phyloP scores from a whole-genome alignment of 495 filamentous ascomycete species.

The Articulospora tetracladia region DNA sequence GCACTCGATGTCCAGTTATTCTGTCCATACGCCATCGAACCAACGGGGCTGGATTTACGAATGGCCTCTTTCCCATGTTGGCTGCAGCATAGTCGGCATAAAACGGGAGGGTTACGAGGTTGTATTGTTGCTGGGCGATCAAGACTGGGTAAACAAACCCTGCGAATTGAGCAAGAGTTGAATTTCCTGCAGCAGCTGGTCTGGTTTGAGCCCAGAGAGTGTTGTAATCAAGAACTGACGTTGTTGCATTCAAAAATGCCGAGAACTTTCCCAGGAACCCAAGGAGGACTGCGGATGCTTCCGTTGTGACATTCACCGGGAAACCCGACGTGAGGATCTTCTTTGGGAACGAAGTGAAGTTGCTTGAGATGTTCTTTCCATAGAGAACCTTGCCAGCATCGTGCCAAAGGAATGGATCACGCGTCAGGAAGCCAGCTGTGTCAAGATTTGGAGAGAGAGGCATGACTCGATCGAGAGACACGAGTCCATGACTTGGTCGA shows the following conservation, averaged over 20 bases:
- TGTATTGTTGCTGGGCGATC: conserved; percentile 48
- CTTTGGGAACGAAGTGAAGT: conserved; percentile 37
- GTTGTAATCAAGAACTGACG: conserved; percentile 32
- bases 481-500: conserved; percentile 27
- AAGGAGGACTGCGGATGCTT: conserved; percentile 31
- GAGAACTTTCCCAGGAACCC: conserved; percentile 36
- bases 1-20: conserved; percentile 4
- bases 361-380: conserved; percentile 37
- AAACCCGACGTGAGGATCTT: conserved; percentile 38
- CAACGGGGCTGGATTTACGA: conserved; percentile 51
- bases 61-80: conserved; percentile 44
- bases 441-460: conserved; percentile 41
- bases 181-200: conserved; percentile 26
- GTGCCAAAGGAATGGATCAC: conserved; percentile 44
- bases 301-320: conserved; percentile 25
- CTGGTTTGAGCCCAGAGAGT: conserved; percentile 35
- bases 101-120: conserved; percentile 44
- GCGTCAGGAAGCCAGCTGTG: conserved; percentile 44
- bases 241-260: conserved; percentile 35
- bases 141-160: conserved; percentile 47
- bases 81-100: conserved; percentile 47
- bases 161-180: conserved; percentile 28
- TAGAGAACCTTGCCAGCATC: conserved; percentile 42
- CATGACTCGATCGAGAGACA: conserved; percentile 38
- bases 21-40: conserved; percentile 49